Evolutionary conservation across 2,329 filamentous ascomycete species (phyloP), one percentile per base, ranked within the genome.

Genomic region (Uncinocarpus reesii): DNA sequence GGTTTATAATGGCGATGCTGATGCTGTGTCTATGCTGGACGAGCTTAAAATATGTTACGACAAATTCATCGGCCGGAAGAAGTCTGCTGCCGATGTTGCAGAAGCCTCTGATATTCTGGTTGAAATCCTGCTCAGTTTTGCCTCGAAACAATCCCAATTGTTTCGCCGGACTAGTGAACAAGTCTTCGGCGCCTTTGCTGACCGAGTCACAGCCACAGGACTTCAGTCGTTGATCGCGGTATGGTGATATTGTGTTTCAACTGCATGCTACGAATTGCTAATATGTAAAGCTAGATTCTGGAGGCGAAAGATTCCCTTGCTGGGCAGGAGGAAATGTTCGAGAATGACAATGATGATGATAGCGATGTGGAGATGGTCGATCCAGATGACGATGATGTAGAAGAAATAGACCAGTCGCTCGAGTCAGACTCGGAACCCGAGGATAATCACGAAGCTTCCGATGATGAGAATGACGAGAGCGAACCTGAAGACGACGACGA

Each of bases 51-150:
- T 83, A 51, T 88, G 84, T 62, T 83, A 83, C 51, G 75, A 84
- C 36, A 81, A 80, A 59, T 72, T 84, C 48, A 60, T 73, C 48
- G 62, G 65, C 20, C 64, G 67, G 42, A 75, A 80, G 55, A 70
- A 74, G 43, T 66, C 68, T 0, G 73, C 78, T 61, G 62, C 68
- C 32, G 71, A 78, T 57, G 65, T 70, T 1, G 60, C 61, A 0
- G 65, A 68, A 53, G 66, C 66, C 1, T 84, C 86, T 0, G 81
- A 86, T 58, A 75, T 86, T 21, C 68, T 95, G 7, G 80, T 95
- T 2, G 92, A 96, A 60, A 84, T 96, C 44, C 67, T 98, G 6
- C 72, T 96, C n/a, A 86, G 86, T 45, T 87, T 96, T 68, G 78
- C 93, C 2, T 86, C 88, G 0, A 86, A 87, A 53, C 85, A 83